Conservation (phyloP, 805 yeast genomes). For the Myxozyma nipponensis region DNA sequence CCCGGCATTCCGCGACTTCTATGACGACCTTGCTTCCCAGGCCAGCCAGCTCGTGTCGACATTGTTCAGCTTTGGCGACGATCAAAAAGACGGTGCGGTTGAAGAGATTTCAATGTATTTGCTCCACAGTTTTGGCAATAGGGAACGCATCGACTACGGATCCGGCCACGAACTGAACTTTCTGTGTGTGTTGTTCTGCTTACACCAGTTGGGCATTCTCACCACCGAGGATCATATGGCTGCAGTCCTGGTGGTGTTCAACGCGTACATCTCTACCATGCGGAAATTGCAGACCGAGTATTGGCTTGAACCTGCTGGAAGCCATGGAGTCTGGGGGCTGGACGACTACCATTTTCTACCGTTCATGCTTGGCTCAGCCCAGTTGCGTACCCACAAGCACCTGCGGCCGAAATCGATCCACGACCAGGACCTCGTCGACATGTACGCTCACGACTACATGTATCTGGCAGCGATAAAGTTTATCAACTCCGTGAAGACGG, state of each 20-base stretch:
- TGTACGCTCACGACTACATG: slow-evolving; percentile 69
- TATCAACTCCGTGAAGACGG: slow-evolving; percentile 71
- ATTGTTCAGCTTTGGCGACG: background rate
- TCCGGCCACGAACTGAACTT: slow-evolving; percentile 95
- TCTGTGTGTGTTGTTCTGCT: slow-evolving; percentile 59
- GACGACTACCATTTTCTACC: slow-evolving; percentile 93
- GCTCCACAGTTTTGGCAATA: slow-evolving; percentile 75
- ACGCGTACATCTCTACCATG: slow-evolving; percentile 65
- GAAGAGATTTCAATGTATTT: slow-evolving; percentile 57
- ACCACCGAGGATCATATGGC: slow-evolving; percentile 32
- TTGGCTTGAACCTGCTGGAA: slow-evolving; percentile 94
- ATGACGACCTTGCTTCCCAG: slow-evolving; percentile 53
- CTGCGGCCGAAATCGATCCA: slow-evolving; percentile 80
- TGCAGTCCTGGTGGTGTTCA: slow-evolving; percentile 62
- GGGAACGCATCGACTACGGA: slow-evolving; percentile 88
- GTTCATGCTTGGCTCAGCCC: slow-evolving; percentile 87
- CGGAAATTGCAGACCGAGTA: slow-evolving; percentile 69
- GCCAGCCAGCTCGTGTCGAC: slow-evolving; percentile 5
- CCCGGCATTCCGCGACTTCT: slow-evolving; percentile 78
- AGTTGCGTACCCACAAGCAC: slow-evolving; percentile 58
- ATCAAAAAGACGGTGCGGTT: background rate
- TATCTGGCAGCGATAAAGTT: slow-evolving; percentile 86
- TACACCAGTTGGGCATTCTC: slow-evolving; percentile 28
- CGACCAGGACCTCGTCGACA: slow-evolving; percentile 77
- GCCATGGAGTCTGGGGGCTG: slow-evolving; percentile 98